Percentiles rank a stretch among this genome's conserved stretches.
phyloP scores from a whole-genome alignment of 208 protist genomes.

The Leishmania aethiopica region DNA sequence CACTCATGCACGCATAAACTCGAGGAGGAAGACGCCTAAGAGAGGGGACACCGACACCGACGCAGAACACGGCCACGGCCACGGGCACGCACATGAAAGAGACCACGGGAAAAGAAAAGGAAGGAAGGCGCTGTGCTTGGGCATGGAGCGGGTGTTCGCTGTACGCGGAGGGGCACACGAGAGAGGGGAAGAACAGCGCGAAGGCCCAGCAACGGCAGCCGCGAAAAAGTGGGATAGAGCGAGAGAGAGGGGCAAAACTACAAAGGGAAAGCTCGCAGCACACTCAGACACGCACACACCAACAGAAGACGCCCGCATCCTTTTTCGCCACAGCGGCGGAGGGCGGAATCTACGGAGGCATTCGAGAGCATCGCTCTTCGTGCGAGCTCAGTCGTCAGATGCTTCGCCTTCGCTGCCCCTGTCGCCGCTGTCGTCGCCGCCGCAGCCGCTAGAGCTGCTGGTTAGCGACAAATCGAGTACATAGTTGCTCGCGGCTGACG shows the following conservation, averaged over 20 bases:
- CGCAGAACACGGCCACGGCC: too few species aligned
- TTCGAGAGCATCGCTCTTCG: too few species aligned
- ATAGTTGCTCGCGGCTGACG: conserved; percentile 16
- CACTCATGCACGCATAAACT: background rate
- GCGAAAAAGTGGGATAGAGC: too few species aligned
- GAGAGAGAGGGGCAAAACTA: background rate
- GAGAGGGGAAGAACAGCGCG: background rate
- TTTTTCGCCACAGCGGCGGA: background rate
- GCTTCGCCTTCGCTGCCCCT: background rate
- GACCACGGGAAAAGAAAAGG: too few species aligned
- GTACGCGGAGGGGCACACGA: too few species aligned
- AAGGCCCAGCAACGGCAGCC: too few species aligned
- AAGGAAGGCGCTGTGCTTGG: too few species aligned
- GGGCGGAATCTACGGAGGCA: background rate
- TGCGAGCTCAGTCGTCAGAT: background rate
- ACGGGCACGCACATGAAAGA: too few species aligned
- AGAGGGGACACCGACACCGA: too few species aligned
- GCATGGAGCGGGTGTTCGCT: too few species aligned
- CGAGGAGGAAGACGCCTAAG: background rate
- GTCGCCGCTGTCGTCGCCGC: conserved; percentile 11
- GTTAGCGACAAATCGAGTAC: conserved; percentile 30
- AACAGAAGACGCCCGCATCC: background rate
- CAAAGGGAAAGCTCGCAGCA: background rate
- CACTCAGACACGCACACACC: background rate
- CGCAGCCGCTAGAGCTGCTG: background rate